Conservation (phyloP, 768 basidiomycete species). For the Pleurotus ostreatus region DNA sequence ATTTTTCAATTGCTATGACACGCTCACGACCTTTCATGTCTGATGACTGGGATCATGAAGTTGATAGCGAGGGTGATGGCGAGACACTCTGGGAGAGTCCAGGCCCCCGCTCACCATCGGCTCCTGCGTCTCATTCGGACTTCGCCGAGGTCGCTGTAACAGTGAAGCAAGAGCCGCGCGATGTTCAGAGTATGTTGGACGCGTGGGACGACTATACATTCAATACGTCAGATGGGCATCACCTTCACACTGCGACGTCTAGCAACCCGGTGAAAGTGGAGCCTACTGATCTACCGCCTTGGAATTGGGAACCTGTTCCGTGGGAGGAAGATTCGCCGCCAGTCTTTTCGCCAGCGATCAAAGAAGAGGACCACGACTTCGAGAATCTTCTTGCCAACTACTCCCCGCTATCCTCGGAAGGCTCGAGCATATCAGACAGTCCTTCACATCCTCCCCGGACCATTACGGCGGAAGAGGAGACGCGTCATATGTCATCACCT, state of each 20-base stretch:
- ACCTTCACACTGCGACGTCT: slow-evolving; percentile 38
- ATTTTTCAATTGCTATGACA: slow-evolving; percentile 44
- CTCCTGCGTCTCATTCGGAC: slow-evolving; percentile 33
- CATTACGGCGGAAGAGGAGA: neutral
- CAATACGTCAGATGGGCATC: slow-evolving; percentile 33
- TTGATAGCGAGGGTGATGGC: slow-evolving; percentile 49
- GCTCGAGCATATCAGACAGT: slow-evolving; percentile 13
- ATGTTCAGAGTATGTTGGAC: slow-evolving; percentile 62
- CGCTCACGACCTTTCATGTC: slow-evolving; percentile 29
- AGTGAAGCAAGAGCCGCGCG: slow-evolving; percentile 59
- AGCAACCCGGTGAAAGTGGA: slow-evolving; percentile 37
- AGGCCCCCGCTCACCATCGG: slow-evolving; percentile 59
- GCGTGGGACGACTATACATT: slow-evolving; percentile 60
- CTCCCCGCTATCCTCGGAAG: slow-evolving; percentile 19
- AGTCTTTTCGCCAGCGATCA: slow-evolving; percentile 22
- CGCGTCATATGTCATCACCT: neutral
- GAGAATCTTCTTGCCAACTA: slow-evolving; percentile 30
- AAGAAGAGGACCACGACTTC: slow-evolving; percentile 45
- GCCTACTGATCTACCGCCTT: slow-evolving; percentile 28
- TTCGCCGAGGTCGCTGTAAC: slow-evolving; percentile 16
- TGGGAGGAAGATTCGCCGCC: slow-evolving; percentile 19
- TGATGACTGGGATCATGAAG: slow-evolving; percentile 42
- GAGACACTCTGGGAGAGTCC: slow-evolving; percentile 64
- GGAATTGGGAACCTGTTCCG: slow-evolving; percentile 37
- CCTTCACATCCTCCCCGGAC: neutral